phyloP scores from a whole-genome alignment of 1,284 basidiomycete species.

The Leccinum fallax region DNA sequence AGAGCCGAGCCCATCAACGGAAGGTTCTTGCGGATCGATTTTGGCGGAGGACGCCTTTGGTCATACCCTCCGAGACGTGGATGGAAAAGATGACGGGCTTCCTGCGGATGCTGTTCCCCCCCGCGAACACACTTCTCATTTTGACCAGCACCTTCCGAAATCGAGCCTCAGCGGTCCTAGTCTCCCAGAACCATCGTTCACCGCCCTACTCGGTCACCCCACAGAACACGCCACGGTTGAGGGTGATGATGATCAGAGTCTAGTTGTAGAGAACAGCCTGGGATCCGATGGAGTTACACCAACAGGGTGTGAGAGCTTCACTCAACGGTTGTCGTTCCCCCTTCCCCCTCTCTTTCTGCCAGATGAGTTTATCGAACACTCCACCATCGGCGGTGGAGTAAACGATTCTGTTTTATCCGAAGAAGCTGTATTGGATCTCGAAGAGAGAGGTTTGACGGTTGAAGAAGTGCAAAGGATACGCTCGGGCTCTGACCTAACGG shows the following conservation, averaged over 20 bases:
- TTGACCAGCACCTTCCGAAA: neutral
- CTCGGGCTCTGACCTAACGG: slow-evolving; percentile 15
- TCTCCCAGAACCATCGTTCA: neutral
- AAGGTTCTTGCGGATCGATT: neutral
- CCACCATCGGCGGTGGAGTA: slow-evolving; percentile 4
- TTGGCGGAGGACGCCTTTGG: neutral
- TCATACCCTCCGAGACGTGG: neutral
- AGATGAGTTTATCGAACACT: slow-evolving; percentile 6
- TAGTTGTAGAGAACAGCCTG: neutral
- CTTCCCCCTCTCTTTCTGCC: slow-evolving; percentile 17
- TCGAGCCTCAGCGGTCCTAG: neutral
- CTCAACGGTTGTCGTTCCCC: slow-evolving; percentile 23
- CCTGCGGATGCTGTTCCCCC: neutral
- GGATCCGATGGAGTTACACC: slow-evolving; percentile 2
- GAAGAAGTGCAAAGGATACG: slow-evolving; percentile 6
- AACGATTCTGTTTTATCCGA: neutral
- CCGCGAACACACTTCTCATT: neutral
- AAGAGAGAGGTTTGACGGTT: neutral
- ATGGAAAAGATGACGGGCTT: neutral
- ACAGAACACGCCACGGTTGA: neutral
- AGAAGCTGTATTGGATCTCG: neutral
- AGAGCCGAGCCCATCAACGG: neutral
- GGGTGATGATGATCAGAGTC: neutral
- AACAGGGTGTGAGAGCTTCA: slow-evolving; percentile 2
- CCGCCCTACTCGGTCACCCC: neutral